Evolutionary conservation across 2,329 filamentous ascomycete genomes (phyloP).

Genomic region (Pleoardoris graminearum): DNA sequence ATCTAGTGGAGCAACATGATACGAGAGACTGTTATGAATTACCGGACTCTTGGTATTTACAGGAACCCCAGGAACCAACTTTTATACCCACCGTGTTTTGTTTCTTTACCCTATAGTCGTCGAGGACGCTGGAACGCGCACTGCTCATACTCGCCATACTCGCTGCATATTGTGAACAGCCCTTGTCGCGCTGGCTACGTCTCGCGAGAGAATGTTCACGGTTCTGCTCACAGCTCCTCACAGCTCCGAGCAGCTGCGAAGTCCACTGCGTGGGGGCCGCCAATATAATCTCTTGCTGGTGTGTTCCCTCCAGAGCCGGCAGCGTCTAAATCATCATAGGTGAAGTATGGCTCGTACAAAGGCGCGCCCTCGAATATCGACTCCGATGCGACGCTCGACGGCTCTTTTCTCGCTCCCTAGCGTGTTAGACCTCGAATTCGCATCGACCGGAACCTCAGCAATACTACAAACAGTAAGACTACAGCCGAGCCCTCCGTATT

Average conservation of each 20-base stretch:
- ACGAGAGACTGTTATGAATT: too few species aligned
- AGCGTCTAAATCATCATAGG: neutral
- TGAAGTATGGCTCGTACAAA: neutral
- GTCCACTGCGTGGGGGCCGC: neutral
- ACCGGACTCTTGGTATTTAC: too few species aligned
- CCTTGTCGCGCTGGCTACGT: neutral
- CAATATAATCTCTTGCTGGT: neutral
- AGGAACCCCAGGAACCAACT: too few species aligned
- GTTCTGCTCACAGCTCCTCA: neutral
- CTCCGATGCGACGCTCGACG: neutral
- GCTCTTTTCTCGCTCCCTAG: neutral
- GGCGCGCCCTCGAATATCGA: neutral
- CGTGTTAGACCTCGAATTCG: neutral
- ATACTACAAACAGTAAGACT: conserved; percentile 28
- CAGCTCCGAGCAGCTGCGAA: neutral
- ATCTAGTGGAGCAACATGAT: too few species aligned
- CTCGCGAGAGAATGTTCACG: neutral
- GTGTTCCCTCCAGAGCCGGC: neutral
- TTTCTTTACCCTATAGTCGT: neutral
- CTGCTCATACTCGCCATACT: neutral
- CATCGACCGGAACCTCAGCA: neutral
- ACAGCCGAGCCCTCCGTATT: conserved; percentile 21
- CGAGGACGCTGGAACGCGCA: neutral
- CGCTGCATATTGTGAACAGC: neutral
- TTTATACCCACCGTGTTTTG: neutral